phyloP scores from a whole-genome alignment of 257 asterid genomes.

The Plectranthus barbatus region DNA sequence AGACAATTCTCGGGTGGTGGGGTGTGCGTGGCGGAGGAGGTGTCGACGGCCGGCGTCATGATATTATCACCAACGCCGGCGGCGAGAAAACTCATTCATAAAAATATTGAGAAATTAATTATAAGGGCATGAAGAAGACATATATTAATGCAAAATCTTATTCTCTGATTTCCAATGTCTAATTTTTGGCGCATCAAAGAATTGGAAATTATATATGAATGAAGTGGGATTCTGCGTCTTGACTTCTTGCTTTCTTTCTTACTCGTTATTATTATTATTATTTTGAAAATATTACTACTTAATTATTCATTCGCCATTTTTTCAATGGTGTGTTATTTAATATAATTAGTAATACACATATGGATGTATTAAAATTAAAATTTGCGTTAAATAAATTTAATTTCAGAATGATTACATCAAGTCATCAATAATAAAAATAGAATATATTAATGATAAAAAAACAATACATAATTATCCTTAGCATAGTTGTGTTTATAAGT shows the following conservation, averaged over 20 bases:
- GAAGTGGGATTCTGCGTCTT: conserved; percentile 36
- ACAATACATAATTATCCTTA: too few species aligned
- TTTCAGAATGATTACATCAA: too few species aligned
- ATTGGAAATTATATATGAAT: conserved; percentile 14
- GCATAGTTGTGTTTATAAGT: too few species aligned
- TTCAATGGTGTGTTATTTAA: background rate
- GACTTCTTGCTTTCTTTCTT: conserved; percentile 11
- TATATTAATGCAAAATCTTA: conserved; percentile 2
- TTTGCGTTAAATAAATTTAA: too few species aligned
- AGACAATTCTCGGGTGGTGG: conserved; percentile 38
- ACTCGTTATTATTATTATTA: background rate
- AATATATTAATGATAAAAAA: too few species aligned
- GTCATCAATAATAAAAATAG: too few species aligned
- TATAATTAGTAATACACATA: too few species aligned
- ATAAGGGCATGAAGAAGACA: background rate
- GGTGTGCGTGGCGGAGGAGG: conserved; percentile 26
- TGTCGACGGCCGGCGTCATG: conserved; percentile 34
- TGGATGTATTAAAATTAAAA: too few species aligned
- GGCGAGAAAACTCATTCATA: conserved; percentile 23
- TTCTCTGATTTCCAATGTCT: conserved; percentile 22
- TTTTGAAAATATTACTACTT: too few species aligned
- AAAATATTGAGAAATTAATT: background rate
- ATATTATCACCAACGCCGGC: conserved; percentile 23
- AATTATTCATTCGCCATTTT: too few species aligned
- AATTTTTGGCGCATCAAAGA: background rate